Percentiles rank a stretch among this genome's conserved stretches.
phyloP scores from a whole-genome alignment of 345 rosid genomes.

The Dimocarpus longan region DNA sequence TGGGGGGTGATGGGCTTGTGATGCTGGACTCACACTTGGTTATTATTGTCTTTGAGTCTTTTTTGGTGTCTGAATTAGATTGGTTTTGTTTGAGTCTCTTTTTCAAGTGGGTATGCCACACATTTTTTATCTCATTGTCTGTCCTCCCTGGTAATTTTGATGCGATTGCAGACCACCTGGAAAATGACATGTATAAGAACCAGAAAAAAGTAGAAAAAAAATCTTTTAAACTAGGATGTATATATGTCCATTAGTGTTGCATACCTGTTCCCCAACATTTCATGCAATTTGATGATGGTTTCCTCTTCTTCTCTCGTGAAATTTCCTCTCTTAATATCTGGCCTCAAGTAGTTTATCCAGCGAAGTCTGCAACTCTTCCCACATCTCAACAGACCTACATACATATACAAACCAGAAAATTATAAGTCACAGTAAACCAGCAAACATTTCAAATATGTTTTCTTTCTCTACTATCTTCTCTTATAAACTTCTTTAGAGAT shows the following conservation, averaged over 20 bases:
- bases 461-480: too few species aligned
- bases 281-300: slow-evolving; percentile 63
- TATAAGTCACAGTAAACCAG: not conserved
- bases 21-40: slow-evolving; percentile 7
- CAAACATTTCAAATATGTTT: too few species aligned
- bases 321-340: slow-evolving; percentile 85
- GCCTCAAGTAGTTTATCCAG: slow-evolving; percentile 75
- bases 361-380: slow-evolving; percentile 82
- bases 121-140: slow-evolving; percentile 88
- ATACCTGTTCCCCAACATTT: slow-evolving; percentile 77
- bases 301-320: slow-evolving; percentile 82
- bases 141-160: slow-evolving; percentile 83
- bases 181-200: slow-evolving; percentile 8
- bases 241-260: not conserved
- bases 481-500: too few species aligned
- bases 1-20: slow-evolving; percentile 23
- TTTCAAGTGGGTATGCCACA: slow-evolving; percentile 94
- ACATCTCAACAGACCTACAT: slow-evolving; percentile 69
- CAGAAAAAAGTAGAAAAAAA: not conserved
- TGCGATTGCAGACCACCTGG: slow-evolving; percentile 92
- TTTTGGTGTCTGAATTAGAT: slow-evolving; percentile 24
- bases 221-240: not conserved
- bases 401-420: not conserved
- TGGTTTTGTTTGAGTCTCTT: slow-evolving; percentile 56
- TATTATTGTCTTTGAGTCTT: slow-evolving; percentile 9